Evolutionary conservation across 495 filamentous ascomycete genomes (phyloP), one percentile per base, ranked within the genome.

Genomic region (Aspergillus saccharolyticus): DNA sequence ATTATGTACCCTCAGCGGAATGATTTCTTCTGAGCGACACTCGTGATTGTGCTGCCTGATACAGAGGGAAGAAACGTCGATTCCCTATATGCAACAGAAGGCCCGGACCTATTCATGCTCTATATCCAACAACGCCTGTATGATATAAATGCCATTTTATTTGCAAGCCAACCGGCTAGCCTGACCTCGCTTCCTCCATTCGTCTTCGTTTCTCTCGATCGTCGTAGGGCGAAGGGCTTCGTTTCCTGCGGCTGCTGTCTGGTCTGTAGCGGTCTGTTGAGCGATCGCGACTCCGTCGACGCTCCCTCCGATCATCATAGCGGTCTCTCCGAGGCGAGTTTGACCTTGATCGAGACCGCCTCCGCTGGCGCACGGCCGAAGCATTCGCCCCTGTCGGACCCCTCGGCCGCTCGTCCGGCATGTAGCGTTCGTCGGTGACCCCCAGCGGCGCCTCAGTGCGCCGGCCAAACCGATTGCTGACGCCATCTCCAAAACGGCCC

Each of bases 401-500:
- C 47, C 53, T 58, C n/a, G 70, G 69, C 33, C 67, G 63, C 16
- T 67, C 70, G 54, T 92, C 89, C 44, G 88, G 84, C 74, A 83
- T 79, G 62, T 89, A 92, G 44, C 88, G 75, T 60, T 91, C 89
- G 60, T 92, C 89, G 57, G 61, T 71, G 71, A 75, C 78, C 71
- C 53, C 79, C 69, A 52, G 66, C 55, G 78, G 70, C 10, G 71
- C 62, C 2, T 58, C 78, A 56, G 72, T 78, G 65, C 59, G 72
- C 58, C 59, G 67, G 18, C 64, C 72, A 62, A 63, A 68, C 66
- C 79, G 57, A 19, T 76, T 73, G 42, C 74, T 70, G 50, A 75
- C 78, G 14, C 86, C 84, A 39, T 80, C 82, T 4, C 89, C 92
- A 84, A 90, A 96, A 25, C 79, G 77, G 0, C 92, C 95, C 16